Evolutionary conservation across 768 basidiomycete genomes (phyloP), one percentile per base, ranked within the genome.

Genomic region (Boletus fagicola): DNA sequence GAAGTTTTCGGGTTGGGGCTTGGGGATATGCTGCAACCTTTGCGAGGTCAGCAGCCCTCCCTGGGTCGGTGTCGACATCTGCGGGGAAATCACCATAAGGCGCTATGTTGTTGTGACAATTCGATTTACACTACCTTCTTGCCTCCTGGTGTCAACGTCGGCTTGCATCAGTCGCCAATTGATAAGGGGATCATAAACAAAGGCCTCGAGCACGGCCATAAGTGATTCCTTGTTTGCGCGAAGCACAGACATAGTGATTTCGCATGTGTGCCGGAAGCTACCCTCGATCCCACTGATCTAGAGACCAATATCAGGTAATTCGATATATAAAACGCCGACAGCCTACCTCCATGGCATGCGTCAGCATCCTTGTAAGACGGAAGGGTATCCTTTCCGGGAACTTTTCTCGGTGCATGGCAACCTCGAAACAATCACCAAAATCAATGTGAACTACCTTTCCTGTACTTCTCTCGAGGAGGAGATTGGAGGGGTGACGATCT

Each of bases 321-420:
- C 24, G n/a, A 33, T 31, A 35, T 24, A 30, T 5, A 20, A 39
- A 40, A 48, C 5, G 26, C 13, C 13, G 5, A 30, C 16, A 42
- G 6, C 81, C 63, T 63, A 92, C 94, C 83, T 99, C 97, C 97
- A 99, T 99, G 13, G 97, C 97, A 70, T 97, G 92, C 12, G 94
- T 96, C 51, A 99, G 82, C 97, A 99, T 99, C 63, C 97, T 81
- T 11, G 97, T 99, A 60, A 99, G 80, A 39, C 97, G 85, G 87
- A 99, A 99, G 0, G 97, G 97, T 52, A 99, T 93, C 72, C 90
- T 95, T 76, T 99, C 97, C 0, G 97, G 97, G 80, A 95, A 98
- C 75, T 99, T 99, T 73, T 97, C 94, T 66, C 94, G 89, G 65
- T 92, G 90, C 90, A 96, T 96, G 20, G 95, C 94, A 43, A 97